These are phyloP conservation scores for Clonostachys chloroleuca DNA, from an alignment of 2,329 filamentous ascomycete genomes.

Conservation along the genomic window DNA sequence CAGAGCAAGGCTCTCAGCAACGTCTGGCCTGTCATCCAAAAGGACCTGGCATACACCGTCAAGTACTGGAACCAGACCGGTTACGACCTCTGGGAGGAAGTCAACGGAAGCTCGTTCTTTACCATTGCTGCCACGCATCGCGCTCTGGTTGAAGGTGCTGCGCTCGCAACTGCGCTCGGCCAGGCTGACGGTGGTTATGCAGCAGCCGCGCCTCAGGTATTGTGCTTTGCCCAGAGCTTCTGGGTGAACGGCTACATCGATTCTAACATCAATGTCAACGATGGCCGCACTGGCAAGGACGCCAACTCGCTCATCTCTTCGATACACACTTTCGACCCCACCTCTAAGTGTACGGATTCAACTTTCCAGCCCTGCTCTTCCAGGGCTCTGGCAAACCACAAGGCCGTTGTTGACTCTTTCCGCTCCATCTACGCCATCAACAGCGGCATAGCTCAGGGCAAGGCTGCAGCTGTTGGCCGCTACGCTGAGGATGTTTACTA, in stretches of 20 bases:
- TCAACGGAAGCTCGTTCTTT: constrained; percentile 74
- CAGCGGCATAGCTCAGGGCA: constrained; percentile 52
- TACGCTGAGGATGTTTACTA: constrained; percentile 73
- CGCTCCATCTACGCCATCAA: constrained; percentile 66
- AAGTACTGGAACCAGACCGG: constrained; percentile 66
- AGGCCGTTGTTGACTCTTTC: constrained; percentile 72
- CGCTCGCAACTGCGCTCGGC: constrained; percentile 60
- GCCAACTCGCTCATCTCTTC: constrained; percentile 64
- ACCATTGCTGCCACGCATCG: constrained; percentile 63
- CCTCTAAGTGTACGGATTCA: constrained; percentile 58
- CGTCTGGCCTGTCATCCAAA: constrained; percentile 71
- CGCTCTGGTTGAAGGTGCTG: constrained; percentile 62
- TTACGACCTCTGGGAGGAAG: constrained; percentile 84
- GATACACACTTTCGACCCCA: constrained; percentile 67
- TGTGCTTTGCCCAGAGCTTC: constrained; percentile 72
- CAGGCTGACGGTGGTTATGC: constrained; percentile 56
- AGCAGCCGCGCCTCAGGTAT: constrained; percentile 61
- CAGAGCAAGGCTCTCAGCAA: constrained; percentile 47
- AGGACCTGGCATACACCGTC: constrained; percentile 71
- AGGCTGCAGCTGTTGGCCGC: constrained; percentile 59
- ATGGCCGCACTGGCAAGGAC: constrained; percentile 64
- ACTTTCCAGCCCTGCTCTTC: constrained; percentile 79
- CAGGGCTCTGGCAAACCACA: constrained; percentile 69
- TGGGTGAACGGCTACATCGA: constrained; percentile 64
- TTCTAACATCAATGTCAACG: constrained; percentile 63